Evolutionary conservation across 805 yeast genomes (phyloP), one percentile per base, ranked within the genome.

Genomic region (Grigorovia transvaalensis): DNA sequence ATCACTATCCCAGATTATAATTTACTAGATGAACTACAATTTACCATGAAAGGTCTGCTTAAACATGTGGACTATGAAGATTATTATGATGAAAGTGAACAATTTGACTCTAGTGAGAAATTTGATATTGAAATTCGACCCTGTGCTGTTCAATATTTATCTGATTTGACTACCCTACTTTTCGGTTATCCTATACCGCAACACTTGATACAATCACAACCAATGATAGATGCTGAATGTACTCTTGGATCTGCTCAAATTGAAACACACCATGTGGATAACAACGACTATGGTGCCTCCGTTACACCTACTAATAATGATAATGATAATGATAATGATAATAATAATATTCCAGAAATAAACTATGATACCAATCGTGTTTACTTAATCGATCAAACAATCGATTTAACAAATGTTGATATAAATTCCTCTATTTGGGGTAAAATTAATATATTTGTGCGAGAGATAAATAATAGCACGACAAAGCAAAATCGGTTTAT

Each of bases 401-500:
- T 53, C 4, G 47, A 55, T 20, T 42, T 58, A 17, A 35, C 52
- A 11, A 9, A 49, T n/a, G 44, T 53, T 12, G 57, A 58, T 48
- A 46, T 54, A 6, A 19, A 48, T 17, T 38, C 51, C 18, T 52
- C 61, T 2, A 47, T 58, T 5, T 56, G 57, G 45, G 54, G 52
- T 4, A 56, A 54, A 43, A 58, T 58, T 2, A 54, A 52, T 19
- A 43, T 53, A n/a, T 57, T 53, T 33, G 50, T 52, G n/a, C 46
- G 50, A 19, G 59, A 57, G 42, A 30, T 58, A 17, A 38, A 19
- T 2, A 13, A 38, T 11, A 49, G 51, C 45, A 11, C 47, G 2
- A 18, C 15, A 19, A 50, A 47, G 45, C 13, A 20, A 7, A 44
- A 46, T 17, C 47, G 27, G 29, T 56, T 56, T 38, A 35, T 27